Percentiles rank a stretch among this genome's conserved stretches.
Evolutionary conservation across 176 grass and related monocot genomes (phyloP).

Genomic region (Cocos nucifera): DNA sequence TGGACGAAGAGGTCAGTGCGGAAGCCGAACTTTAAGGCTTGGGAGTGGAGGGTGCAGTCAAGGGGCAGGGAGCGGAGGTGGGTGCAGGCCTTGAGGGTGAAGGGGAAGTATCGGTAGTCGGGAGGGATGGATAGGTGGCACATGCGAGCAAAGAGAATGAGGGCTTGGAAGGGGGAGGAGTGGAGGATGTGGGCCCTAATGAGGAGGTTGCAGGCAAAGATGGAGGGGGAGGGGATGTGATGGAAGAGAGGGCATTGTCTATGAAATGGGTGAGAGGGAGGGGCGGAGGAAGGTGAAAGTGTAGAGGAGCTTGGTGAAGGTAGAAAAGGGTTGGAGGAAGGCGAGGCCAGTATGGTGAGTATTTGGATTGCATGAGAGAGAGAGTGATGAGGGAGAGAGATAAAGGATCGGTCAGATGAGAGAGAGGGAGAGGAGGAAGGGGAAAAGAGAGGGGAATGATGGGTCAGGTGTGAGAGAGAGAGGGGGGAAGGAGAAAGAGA

Average conservation of each 20-base stretch:
- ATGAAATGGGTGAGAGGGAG: slow-evolving; percentile 23
- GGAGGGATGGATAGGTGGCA: not conserved
- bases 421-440: too few species aligned
- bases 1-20: slow-evolving; percentile 20
- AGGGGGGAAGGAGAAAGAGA: too few species aligned
- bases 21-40: slow-evolving; percentile 14
- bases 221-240: not conserved
- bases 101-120: slow-evolving; percentile 27
- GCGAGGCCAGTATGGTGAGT: not conserved
- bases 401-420: too few species aligned
- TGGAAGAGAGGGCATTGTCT: slow-evolving; percentile 26
- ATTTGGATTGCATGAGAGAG: too few species aligned
- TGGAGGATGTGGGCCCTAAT: slow-evolving; percentile 6
- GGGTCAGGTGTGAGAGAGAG: too few species aligned
- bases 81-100: slow-evolving; percentile 36
- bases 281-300: slow-evolving; percentile 16
- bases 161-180: slow-evolving; percentile 13
- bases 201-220: slow-evolving; percentile 1
- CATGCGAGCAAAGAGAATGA: slow-evolving; percentile 34
- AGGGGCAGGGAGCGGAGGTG: slow-evolving; percentile 19
- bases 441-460: too few species aligned
- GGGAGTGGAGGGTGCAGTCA: slow-evolving; percentile 13
- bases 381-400: too few species aligned
- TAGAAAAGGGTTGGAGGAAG: not conserved
- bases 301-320: slow-evolving; percentile 11